Percentiles rank a stretch among this genome's conserved stretches.
phyloP scores from a whole-genome alignment of 495 filamentous ascomycete species.

The Talaromyces trachyspermus region DNA sequence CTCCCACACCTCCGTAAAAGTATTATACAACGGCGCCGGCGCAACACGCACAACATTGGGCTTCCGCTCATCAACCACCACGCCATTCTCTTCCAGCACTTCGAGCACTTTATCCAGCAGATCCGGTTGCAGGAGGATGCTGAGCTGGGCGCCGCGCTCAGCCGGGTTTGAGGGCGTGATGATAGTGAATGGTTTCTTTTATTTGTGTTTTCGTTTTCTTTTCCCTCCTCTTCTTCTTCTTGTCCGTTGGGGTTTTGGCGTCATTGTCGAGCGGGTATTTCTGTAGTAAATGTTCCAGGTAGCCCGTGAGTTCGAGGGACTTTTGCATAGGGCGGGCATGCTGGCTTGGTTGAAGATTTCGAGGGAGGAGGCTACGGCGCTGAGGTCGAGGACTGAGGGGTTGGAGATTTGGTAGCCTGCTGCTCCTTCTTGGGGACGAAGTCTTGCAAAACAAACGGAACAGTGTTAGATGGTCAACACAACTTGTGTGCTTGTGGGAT shows the following conservation, averaged over 20 bases:
- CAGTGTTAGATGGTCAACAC: not conserved
- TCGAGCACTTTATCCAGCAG: constrained; percentile 64
- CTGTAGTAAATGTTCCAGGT: constrained; percentile 66
- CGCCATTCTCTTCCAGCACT: constrained; percentile 56
- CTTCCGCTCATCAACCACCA: constrained; percentile 82
- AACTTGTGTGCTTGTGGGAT: not conserved
- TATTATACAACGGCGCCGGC: constrained; percentile 86
- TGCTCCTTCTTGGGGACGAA: constrained; percentile 61
- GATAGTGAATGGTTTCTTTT: constrained; percentile 55
- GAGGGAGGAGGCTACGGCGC: constrained; percentile 65
- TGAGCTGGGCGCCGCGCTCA: constrained; percentile 82
- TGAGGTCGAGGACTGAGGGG: constrained; percentile 53
- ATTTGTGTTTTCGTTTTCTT: constrained; percentile 9
- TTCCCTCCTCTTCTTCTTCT: not conserved
- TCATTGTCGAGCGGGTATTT: constrained; percentile 29
- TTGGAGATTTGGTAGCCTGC: constrained; percentile 58
- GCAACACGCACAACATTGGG: constrained; percentile 92
- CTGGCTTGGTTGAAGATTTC: constrained; percentile 69
- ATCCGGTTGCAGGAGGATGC: constrained; percentile 58
- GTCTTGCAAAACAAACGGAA: constrained; percentile 32
- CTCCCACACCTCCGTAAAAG: constrained; percentile 66
- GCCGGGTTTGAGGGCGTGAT: constrained; percentile 71
- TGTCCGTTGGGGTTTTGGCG: constrained; percentile 23
- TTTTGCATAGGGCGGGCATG: constrained; percentile 65
- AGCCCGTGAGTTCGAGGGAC: constrained; percentile 67